Evolutionary conservation across 2,329 filamentous ascomycete species (phyloP).

Genomic region (Trichoderma arundinaceum): DNA sequence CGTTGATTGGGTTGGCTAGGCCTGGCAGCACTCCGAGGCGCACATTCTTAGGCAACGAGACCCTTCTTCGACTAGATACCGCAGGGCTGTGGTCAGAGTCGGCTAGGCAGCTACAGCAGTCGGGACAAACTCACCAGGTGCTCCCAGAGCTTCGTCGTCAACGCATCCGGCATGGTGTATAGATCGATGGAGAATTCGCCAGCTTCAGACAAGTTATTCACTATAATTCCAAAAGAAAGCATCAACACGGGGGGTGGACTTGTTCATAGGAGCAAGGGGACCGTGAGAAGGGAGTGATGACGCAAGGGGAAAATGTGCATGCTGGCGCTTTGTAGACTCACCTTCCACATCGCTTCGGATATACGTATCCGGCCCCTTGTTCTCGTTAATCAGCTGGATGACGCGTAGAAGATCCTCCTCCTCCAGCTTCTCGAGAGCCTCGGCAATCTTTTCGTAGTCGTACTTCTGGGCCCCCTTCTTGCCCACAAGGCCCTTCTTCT

Average conservation of each 20-base stretch:
- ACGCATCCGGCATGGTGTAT: slow-evolving; percentile 89
- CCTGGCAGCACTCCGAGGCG: neutral
- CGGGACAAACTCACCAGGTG: slow-evolving; percentile 61
- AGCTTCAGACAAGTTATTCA: slow-evolving; percentile 57
- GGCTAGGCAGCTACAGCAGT: neutral
- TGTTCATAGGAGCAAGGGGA: slow-evolving; percentile 28
- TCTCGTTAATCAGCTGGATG: slow-evolving; percentile 97
- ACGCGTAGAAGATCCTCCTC: slow-evolving; percentile 95
- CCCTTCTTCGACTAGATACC: slow-evolving; percentile 49
- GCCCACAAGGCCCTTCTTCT: slow-evolving; percentile 67
- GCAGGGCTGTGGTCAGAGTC: neutral
- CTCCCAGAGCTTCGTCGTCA: slow-evolving; percentile 96
- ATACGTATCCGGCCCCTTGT: slow-evolving; percentile 92
- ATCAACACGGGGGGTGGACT: slow-evolving; percentile 40
- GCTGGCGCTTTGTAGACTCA: slow-evolving; percentile 61
- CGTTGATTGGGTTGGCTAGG: neutral
- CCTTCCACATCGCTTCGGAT: slow-evolving; percentile 97
- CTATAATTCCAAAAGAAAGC: slow-evolving; percentile 42
- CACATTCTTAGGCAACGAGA: slow-evolving; percentile 43
- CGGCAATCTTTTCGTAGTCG: slow-evolving; percentile 97
- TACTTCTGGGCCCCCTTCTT: slow-evolving; percentile 78
- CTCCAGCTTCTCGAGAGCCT: slow-evolving; percentile 83
- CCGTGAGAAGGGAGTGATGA: neutral
- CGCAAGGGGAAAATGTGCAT: neutral
- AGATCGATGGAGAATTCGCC: slow-evolving; percentile 98